Base-by-base conservation (phyloP, 768 basidiomycete species). In the Psilocybe cyanescens region DNA sequence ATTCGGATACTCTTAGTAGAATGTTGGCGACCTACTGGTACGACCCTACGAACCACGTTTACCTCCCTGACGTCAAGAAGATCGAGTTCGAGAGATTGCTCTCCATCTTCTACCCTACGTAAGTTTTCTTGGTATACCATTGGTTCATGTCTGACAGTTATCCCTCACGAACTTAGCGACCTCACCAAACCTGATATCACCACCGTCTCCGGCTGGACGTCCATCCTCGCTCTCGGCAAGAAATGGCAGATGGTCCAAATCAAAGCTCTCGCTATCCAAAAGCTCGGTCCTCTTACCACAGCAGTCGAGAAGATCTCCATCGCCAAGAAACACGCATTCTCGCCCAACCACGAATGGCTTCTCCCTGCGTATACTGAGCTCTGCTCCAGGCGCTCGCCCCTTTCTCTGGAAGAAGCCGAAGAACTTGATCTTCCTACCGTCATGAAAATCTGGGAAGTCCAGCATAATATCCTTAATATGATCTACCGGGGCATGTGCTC, bases 21-120 rank as follows among this genome's bases (percentile, higher is more conserved):
- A 11, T 66, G 41, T 58, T 73, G 33, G 51, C 47, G 7, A 54
- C 57, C 1, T 65, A 61, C 53, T 45, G 39, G 17, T 58, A 28
- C 24, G 37, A n/a, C 16, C 50, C 46, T 2, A 47, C 55, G 14
- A 61, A 14, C 24, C 71, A 68, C 8, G 59, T 72, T 8, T 61
- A 66, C 56, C 48, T 74, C n/a, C 58, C 66, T 3, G 71, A 83
- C 49, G 79, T 80, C 9, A 78, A 81, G 78, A 68, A 63, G 31
- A 54, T 62, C 14, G 75, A 75, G 44, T 75, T 78, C 53, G 75
- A 78, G 49, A 64, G 70, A 4, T 64, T 76, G 47, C 65, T 77
- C 12, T 67, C 70, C 6, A 64, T 77, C n/a, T 70, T 76, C 54
- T 75, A 76, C 60, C 76, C 76, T n/a, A 62, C 60, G 76, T 76